Conservation (phyloP, 2,329 filamentous ascomycete genomes). For the Rhynchosporium graminicola region DNA sequence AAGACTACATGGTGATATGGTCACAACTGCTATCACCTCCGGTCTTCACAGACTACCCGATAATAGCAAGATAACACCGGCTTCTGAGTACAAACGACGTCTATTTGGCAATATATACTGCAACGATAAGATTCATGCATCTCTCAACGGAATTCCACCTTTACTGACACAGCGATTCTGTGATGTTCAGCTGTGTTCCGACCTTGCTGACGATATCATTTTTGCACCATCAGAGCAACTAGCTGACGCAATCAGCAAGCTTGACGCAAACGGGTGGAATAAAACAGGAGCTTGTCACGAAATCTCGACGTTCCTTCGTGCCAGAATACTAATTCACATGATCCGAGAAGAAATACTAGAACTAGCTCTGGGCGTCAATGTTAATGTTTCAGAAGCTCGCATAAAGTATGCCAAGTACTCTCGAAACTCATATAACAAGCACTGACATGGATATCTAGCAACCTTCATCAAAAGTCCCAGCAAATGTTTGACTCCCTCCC, state of each 20-base stretch:
- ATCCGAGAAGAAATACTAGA: constrained; percentile 39
- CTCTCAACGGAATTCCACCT: constrained; percentile 36
- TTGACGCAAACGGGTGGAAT: constrained; percentile 37
- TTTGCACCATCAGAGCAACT: constrained; percentile 31
- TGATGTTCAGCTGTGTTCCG: constrained; percentile 31
- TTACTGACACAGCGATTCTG: constrained; percentile 34
- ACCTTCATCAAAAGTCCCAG: constrained; percentile 29
- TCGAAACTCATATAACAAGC: neutral
- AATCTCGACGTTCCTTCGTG: constrained; percentile 27
- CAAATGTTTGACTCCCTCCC: constrained; percentile 29
- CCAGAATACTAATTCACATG: constrained; percentile 24
- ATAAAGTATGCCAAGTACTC: constrained; percentile 27
- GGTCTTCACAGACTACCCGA: constrained; percentile 38
- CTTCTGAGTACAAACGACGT: constrained; percentile 36
- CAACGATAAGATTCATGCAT: constrained; percentile 34
- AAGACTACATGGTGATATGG: constrained; percentile 33
- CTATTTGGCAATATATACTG: constrained; percentile 33
- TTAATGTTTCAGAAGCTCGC: constrained; percentile 27
- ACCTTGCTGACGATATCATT: constrained; percentile 34
- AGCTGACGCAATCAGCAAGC: constrained; percentile 19
- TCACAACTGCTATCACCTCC: constrained; percentile 31
- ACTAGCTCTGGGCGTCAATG: constrained; percentile 35
- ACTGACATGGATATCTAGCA: constrained; percentile 24
- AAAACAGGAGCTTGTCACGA: constrained; percentile 25
- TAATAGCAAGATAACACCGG: constrained; percentile 32